These are phyloP conservation scores for Houttuynia cordata DNA, from an alignment of 164 flowering plant genomes.

Conservation along the genomic window DNA sequence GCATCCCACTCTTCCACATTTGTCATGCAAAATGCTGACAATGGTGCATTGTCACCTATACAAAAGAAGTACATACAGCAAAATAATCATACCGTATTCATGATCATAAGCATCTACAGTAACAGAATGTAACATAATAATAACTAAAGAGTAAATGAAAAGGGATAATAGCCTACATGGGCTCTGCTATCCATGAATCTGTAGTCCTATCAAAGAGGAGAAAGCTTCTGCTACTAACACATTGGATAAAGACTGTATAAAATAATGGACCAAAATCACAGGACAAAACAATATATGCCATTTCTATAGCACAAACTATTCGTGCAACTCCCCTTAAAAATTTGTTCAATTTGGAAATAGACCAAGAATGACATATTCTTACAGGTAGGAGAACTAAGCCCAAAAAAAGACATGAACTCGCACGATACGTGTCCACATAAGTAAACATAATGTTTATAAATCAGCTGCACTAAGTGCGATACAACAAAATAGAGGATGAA, in stretches of 20 bases:
- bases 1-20: constrained; percentile 72
- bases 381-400: neutral
- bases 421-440: neutral
- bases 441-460: no score
- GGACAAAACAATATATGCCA: no score
- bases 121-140: neutral
- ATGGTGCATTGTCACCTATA: constrained; percentile 71
- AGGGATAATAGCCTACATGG: neutral
- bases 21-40: constrained; percentile 78
- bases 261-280: no score
- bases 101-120: no score
- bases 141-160: neutral
- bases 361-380: neutral
- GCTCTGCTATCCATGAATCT: no score
- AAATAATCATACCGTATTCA: no score
- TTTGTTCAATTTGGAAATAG: neutral
- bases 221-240: neutral
- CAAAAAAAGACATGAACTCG: neutral
- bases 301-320: no score
- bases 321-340: no score
- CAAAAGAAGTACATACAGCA: constrained; percentile 7
- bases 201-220: neutral
- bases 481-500: no score
- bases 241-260: no score
- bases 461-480: no score